These are phyloP conservation scores for Populus nigra DNA, from an alignment of 345 rosid species.

Conservation along the genomic window DNA sequence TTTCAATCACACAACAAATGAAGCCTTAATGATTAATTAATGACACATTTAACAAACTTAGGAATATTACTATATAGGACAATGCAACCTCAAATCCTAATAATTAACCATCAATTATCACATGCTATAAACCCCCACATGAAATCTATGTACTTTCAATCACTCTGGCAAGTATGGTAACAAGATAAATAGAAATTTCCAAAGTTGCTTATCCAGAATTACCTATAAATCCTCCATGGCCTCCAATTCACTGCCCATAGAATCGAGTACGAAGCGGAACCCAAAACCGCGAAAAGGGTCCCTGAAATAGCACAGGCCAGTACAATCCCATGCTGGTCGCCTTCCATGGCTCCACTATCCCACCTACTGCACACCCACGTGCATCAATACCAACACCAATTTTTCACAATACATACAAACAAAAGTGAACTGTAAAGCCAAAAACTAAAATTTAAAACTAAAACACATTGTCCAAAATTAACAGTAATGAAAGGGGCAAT, in stretches of 20 bases:
- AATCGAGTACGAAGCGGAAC: constrained; percentile 75
- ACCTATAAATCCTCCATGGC: constrained; percentile 99
- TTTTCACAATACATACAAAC: background rate
- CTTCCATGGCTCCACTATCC: constrained; percentile 73
- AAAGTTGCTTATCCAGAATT: background rate
- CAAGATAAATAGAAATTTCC: background rate
- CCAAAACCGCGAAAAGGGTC: constrained; percentile 69
- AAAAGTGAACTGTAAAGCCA: constrained; percentile 4
- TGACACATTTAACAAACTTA: background rate
- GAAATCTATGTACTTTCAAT: background rate
- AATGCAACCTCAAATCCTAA: constrained; percentile 6
- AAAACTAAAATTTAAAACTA: constrained; percentile 5
- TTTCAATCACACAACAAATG: background rate
- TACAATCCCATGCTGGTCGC: constrained; percentile 56
- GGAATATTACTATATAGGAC: background rate
- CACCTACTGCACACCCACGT: constrained; percentile 40
- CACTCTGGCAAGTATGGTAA: background rate
- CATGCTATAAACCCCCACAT: background rate
- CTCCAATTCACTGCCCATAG: constrained; percentile 98
- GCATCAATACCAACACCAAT: constrained; percentile 25
- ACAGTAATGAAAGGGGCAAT: constrained; percentile 17
- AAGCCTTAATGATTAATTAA: background rate
- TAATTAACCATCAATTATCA: background rate
- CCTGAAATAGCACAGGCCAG: constrained; percentile 83
- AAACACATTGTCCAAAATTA: background rate